A percentile compares a stretch with the other conserved stretches of the same genome.
Evolutionary conservation across 441 rosid genomes (phyloP).

Genomic region (Metrosideros polymorpha): DNA sequence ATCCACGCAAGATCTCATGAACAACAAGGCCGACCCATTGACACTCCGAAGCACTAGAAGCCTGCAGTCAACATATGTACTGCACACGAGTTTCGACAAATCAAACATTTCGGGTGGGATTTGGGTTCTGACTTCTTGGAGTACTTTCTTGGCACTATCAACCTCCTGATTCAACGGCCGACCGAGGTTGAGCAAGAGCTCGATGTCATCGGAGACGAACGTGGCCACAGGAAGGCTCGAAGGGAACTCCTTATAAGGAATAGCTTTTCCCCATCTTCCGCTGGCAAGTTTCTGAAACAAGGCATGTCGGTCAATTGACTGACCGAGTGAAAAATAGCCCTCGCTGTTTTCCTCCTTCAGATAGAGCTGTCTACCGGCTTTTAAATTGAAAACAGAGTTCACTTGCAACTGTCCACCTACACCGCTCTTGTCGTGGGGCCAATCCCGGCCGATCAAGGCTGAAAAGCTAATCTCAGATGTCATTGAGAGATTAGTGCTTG

Average conservation of each 20-base stretch:
- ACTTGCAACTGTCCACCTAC: conserved; percentile 48
- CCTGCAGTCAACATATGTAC: conserved; percentile 73
- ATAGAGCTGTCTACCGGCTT: conserved; percentile 63
- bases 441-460: conserved; percentile 41
- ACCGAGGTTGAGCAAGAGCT: conserved; percentile 41
- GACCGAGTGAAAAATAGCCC: conserved; percentile 37
- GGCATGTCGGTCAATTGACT: conserved; percentile 33
- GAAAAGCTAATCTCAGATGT: conserved; percentile 56
- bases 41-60: conserved; percentile 69
- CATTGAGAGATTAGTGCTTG: conserved; percentile 29
- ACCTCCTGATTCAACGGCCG: conserved; percentile 23
- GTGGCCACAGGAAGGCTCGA: conserved; percentile 80
- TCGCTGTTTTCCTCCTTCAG: conserved; percentile 56
- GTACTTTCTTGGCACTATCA: conserved; percentile 32
- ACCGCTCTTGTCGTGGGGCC: conserved; percentile 82
- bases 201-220: conserved; percentile 51
- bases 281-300: conserved; percentile 43
- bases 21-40: conserved; percentile 77
- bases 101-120: conserved; percentile 90
- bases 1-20: conserved; percentile 32
- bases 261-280: conserved; percentile 60
- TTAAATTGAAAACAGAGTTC: conserved; percentile 41
- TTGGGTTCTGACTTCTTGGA: conserved; percentile 64
- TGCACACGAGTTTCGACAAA: conserved; percentile 65
- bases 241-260: conserved; percentile 77